Base-by-base conservation (phyloP, 139 green algal genomes). In the Chlamydomonas incerta region DNA sequence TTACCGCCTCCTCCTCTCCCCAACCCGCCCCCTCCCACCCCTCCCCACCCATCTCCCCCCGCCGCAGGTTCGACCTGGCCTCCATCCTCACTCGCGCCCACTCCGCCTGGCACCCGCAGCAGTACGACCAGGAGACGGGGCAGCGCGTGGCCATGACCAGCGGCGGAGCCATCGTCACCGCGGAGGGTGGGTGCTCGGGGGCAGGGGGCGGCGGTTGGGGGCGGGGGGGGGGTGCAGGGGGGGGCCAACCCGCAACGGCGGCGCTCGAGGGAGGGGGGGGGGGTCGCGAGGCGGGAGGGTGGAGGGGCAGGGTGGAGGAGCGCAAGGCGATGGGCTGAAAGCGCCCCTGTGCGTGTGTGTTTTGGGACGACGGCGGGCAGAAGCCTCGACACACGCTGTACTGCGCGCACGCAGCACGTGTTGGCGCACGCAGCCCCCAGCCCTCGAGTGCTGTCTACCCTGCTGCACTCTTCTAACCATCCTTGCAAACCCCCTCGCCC, bases 11-110 rank as follows among this genome's bases (percentile, higher is more conserved):
- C 5, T 35, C 65, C 29, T 9, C 34, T n/a, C 33, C 68, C 34
- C 28, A 55, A 3, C 20, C 50, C 47, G 33, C 50, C 29, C 34
- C 68, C 35, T 17, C 68, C 81, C 2, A 3, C n/a, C 33, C 69
- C 41, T 65, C 21, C 72, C 72, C 37, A 11, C 41, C 58, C 35
- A 13, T 15, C 35, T 21, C 37, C 50, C 66, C 72, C 47, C 55
- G 34, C 24, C 89, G 81, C 90, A 90, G 95, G 47, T 99, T 99
- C 88, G 98, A 99, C 91, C 93, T 99, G 55, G 98, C 93, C 0
- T 97, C 95, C 83, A 99, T 99, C 90, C 87, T 99, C 55, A 99
- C 98, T 0, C 92, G 98, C 33, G 95, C 96, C 21, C 95, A 92
- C 87, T 96, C 90, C 62, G 88, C 92, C 18, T 98, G 96, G 95